Base-by-base conservation (phyloP, 257 asterid species). In the Solanum habrochaites region DNA sequence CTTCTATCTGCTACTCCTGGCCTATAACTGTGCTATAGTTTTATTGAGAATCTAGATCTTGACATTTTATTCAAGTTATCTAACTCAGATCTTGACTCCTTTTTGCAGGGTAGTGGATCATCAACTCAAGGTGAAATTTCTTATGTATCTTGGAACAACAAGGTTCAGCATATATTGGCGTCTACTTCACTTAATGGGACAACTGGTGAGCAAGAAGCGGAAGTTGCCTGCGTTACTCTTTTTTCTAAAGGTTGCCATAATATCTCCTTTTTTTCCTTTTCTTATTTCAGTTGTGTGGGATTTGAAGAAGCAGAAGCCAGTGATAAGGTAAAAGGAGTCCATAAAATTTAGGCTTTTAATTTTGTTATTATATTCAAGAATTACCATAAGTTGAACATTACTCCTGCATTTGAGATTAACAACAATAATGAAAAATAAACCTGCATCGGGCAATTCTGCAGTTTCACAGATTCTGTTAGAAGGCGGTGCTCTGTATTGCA, bases 401-500 rank as follows among this genome's bases (percentile, higher is more conserved):
- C 40, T 78, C 64, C 40, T 78, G 16, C 84, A 43, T 43, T 43
- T 78, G 23, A 14, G 84, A 78, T 52, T 78, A 47, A 47, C 37
- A 80, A 3, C 64, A 16, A 47, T 47, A 80, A 29, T 20, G 11
- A 80, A 16, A 80, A 45, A 27, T 29, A 80, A 77, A 78, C 75
- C 80, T 80, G 72, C 49, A 42, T 80, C 20, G 67, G 85, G 18
- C 31, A 72, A 85, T 58, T 37, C 82, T 85, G 91, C 96, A 97
- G 99, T 92, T 97, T 97, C 89, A 62, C 95, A n/a, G 99, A 97
- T 88, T 89, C 99, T 67, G 83, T 88, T 60, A 92, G 94, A 93
- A 94, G 96, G 91, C 91, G 99, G 88, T 93, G 99, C 93, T 95
- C 99, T 88, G 99, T 95, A 88, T 90, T 97, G 93, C 99, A 97